phyloP scores from a whole-genome alignment of 352 stramenopile genomes.

The Pythium plurisporium region DNA sequence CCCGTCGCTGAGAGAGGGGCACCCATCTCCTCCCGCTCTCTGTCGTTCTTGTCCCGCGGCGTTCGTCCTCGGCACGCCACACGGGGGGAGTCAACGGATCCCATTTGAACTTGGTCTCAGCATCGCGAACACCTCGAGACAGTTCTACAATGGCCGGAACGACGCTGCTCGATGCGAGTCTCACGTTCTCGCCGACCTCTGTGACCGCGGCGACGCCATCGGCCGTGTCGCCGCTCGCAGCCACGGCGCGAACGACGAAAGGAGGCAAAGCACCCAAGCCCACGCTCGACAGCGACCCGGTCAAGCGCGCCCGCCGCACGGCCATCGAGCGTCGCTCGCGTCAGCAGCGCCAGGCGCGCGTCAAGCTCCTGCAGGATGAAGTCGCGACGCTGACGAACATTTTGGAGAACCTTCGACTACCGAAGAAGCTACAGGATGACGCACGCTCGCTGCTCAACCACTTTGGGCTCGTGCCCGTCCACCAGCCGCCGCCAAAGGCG shows the following conservation, averaged over 20 bases:
- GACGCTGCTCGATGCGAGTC: background rate
- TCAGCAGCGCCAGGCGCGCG: constrained; percentile 19
- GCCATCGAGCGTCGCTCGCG: constrained; percentile 21
- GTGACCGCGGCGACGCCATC: background rate
- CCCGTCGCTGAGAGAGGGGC: too few relatives aligned
- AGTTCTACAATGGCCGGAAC: background rate
- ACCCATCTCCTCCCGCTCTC: background rate
- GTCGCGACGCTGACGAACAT: constrained; percentile 13
- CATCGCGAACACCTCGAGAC: background rate
- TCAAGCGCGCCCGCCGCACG: constrained; percentile 20
- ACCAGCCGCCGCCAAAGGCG: constrained; percentile 7
- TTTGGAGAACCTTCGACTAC: constrained; percentile 17
- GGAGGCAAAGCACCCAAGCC: background rate
- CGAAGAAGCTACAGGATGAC: constrained; percentile 17
- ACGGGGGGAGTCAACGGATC: too few relatives aligned
- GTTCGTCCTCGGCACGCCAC: too few relatives aligned
- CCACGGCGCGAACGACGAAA: background rate
- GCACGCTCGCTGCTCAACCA: constrained; percentile 13
- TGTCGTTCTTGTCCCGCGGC: background rate
- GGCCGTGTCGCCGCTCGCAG: background rate
- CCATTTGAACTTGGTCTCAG: too few relatives aligned
- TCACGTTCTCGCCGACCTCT: background rate
- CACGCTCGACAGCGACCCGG: constrained; percentile 9
- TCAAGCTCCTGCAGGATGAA: constrained; percentile 19
- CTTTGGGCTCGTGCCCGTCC: constrained; percentile 9